Evolutionary conservation across 768 basidiomycete genomes (phyloP), one percentile per base, ranked within the genome.

Genomic region (Pisolithus sp.): DNA sequence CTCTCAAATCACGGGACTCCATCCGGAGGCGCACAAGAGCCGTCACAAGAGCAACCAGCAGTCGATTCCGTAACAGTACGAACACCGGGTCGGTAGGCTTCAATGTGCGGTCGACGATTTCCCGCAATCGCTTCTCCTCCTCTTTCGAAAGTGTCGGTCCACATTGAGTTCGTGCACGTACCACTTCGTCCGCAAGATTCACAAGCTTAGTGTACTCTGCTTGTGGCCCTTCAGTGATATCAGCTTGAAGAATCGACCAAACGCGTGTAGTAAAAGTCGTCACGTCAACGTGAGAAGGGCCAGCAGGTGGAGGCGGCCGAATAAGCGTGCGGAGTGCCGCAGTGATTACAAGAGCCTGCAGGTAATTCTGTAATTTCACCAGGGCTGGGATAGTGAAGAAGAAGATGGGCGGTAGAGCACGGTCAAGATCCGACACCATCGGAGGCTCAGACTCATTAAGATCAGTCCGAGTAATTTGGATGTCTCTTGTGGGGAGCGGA

Each of bases 171-270:
- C 75, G 75, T 5, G 79, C 79, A 21, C 76, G 80, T 28, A 88
- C 63, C 42, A 89, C 80, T 61, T 89, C 87, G 59, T 89, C 87
- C 1, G 82, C 84, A 23, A 89, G 76, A 62, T 89, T 82, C 43
- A 81, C 62, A 36, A 88, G 63, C 59, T 83, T 85, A 17, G 81
- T 82, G 18, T 68, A 64, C 13, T 64, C 60, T 18, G 66, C 55
- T n/a, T 54, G 65, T 1, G 67, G 60, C 37, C 66, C 60, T 51
- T 58, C 53, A 2, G 74, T 66, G 41, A 86, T 76, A 57, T 86
- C 84, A 17, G 72, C 66, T 54, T 73, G 73, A 20, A 89, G 75
- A 10, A 88, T 75, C 2, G 78, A 69, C 86, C 86, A 88, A 9
- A 87, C 62, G 44, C 85, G 82, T 18, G 71, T 58, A 64, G 77